Evolutionary conservation across 805 yeast species (phyloP).

Genomic region (Candida jianshihensis): DNA sequence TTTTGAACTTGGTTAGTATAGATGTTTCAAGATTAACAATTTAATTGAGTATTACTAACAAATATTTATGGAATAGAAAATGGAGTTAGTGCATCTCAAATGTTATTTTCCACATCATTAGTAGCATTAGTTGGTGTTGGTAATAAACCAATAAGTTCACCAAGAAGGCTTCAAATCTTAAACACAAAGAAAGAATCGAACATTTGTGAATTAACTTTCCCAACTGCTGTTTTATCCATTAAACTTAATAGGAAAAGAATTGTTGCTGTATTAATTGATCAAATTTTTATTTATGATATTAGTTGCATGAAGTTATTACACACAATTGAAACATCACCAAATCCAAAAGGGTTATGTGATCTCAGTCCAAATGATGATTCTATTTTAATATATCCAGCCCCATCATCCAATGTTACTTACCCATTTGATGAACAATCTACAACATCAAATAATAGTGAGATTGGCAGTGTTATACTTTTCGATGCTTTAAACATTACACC

Average conservation of each 20-base stretch:
- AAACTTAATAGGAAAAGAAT: constrained; percentile 77
- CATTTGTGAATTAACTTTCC: constrained; percentile 86
- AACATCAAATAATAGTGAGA: constrained; percentile 2
- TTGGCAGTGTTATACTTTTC: constrained; percentile 53
- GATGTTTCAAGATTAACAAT: too few species aligned
- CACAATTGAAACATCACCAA: constrained; percentile 54
- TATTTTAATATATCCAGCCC: constrained; percentile 49
- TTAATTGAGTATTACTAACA: too few species aligned
- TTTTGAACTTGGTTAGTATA: constrained; percentile 34
- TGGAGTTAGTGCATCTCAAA: constrained; percentile 62
- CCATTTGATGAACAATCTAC: constrained; percentile 8
- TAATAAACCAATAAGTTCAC: constrained; percentile 54
- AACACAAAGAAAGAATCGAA: constrained; percentile 64
- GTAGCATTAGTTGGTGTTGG: constrained; percentile 80
- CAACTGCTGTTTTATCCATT: constrained; percentile 64
- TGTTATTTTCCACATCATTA: constrained; percentile 84
- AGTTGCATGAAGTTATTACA: constrained; percentile 80
- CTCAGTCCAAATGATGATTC: constrained; percentile 38
- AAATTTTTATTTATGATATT: constrained; percentile 83
- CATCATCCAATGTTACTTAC: constrained; percentile 24
- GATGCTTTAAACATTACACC: constrained; percentile 73
- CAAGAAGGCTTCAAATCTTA: constrained; percentile 55
- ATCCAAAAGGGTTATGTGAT: constrained; percentile 27
- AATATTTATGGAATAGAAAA: constrained; percentile 7
- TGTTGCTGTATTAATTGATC: constrained; percentile 70